These are phyloP conservation scores for Rosellinia necatrix DNA, from an alignment of 2,329 filamentous ascomycete genomes.

Conservation along the genomic window DNA sequence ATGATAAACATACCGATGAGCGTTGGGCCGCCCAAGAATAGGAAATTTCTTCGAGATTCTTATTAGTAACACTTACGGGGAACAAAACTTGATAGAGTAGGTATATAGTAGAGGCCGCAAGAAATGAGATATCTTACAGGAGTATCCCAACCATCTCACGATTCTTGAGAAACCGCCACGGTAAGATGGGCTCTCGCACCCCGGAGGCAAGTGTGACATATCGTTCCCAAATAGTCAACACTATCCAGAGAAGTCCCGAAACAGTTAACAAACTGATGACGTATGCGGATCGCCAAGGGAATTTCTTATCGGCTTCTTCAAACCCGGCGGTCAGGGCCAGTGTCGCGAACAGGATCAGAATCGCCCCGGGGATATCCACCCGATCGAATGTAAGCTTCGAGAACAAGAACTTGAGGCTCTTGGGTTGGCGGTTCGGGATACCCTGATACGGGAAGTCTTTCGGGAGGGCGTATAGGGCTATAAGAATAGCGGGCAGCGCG, in stretches of 20 bases:
- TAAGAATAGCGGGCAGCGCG: not conserved
- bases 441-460: slow-evolving; percentile 18
- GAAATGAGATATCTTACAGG: slow-evolving; percentile 19
- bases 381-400: not conserved
- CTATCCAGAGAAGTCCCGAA: slow-evolving; percentile 11
- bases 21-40: not conserved
- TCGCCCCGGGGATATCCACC: slow-evolving; percentile 4
- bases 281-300: slow-evolving; percentile 28
- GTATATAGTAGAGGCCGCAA: no score
- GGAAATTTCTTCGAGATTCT: not conserved
- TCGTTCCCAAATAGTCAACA: not conserved
- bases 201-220: not conserved
- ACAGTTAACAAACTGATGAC: slow-evolving; percentile 20
- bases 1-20: slow-evolving; percentile 7
- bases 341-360: slow-evolving; percentile 6
- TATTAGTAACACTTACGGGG: not conserved
- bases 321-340: slow-evolving; percentile 13
- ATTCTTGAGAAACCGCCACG: slow-evolving; percentile 31
- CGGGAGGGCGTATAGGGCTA: not conserved
- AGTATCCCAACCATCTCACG: slow-evolving; percentile 25
- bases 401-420: not conserved
- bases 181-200: slow-evolving; percentile 28
- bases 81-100: no score
- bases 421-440: not conserved
- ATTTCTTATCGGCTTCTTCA: slow-evolving; percentile 19